These are phyloP conservation scores for Podaxis sp. DNA, from an alignment of 768 basidiomycete species.

Conservation along the genomic window DNA sequence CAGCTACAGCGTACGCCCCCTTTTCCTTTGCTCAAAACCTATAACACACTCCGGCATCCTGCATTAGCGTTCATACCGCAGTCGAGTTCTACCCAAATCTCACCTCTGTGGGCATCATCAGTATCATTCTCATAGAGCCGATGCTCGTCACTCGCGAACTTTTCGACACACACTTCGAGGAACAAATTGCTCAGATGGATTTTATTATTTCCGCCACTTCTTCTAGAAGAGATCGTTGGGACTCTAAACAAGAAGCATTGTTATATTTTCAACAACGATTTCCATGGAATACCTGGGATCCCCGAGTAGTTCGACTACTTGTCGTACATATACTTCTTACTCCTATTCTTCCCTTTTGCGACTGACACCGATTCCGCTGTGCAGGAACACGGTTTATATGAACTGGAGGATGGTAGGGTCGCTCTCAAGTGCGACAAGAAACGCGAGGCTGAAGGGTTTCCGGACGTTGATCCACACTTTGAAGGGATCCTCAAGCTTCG, in stretches of 20 bases:
- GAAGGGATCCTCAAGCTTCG: constrained; percentile 31
- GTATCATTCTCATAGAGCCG: constrained; percentile 41
- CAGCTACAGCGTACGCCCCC: constrained; percentile 32
- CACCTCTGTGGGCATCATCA: constrained; percentile 24
- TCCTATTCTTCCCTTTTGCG: background rate
- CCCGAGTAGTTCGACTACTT: constrained; percentile 31
- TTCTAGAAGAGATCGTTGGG: constrained; percentile 36
- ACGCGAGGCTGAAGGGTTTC: constrained; percentile 43
- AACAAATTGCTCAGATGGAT: constrained; percentile 33
- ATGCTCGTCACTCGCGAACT: constrained; percentile 34
- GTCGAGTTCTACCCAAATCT: constrained; percentile 22
- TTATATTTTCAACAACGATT: constrained; percentile 36
- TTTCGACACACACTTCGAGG: constrained; percentile 31
- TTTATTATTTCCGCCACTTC: constrained; percentile 32
- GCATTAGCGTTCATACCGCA: constrained; percentile 33
- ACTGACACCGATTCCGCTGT: background rate
- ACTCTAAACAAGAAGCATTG: constrained; percentile 34
- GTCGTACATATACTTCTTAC: constrained; percentile 20
- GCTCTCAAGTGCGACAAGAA: constrained; percentile 38
- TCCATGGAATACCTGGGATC: constrained; percentile 47
- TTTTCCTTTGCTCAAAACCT: background rate
- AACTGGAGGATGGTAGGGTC: constrained; percentile 23
- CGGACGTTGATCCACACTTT: constrained; percentile 39
- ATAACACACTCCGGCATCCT: background rate
- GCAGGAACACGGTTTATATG: constrained; percentile 33